Conservation (phyloP, 2,329 filamentous ascomycete species). For the Hypoxylon sp. region DNA sequence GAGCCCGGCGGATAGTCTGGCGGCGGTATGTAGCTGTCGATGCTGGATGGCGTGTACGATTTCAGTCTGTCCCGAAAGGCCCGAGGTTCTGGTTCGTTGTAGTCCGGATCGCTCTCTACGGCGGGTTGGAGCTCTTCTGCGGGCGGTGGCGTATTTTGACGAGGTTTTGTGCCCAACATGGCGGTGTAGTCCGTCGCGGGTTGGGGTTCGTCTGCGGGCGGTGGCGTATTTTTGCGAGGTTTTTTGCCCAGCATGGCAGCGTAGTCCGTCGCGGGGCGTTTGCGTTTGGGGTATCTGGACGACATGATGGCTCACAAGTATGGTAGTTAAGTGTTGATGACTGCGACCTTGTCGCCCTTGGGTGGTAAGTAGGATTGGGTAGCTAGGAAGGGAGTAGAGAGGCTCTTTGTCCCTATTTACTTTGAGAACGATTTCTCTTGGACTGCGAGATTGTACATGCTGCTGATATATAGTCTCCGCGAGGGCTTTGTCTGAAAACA, state of each 20-base stretch:
- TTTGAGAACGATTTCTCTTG: not conserved
- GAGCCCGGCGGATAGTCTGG: not conserved
- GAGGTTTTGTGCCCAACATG: not conserved
- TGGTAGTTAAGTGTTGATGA: too few relatives aligned
- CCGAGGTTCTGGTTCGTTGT: too few relatives aligned
- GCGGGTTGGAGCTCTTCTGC: not conserved
- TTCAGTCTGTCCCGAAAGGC: too few relatives aligned
- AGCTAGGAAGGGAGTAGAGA: not conserved
- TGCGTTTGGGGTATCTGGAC: constrained; percentile 9
- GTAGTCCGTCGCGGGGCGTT: not conserved
- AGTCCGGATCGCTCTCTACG: not conserved
- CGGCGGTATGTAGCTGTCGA: too few relatives aligned
- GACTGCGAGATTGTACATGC: not conserved
- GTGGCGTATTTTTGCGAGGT: not conserved
- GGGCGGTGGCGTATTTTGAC: not conserved
- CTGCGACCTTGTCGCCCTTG: not conserved
- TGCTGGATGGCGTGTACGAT: too few relatives aligned
- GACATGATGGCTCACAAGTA: constrained; percentile 1
- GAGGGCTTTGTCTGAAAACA: constrained; percentile 19
- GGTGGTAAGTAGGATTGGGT: not conserved
- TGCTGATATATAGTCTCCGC: constrained; percentile 7
- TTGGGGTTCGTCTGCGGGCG: too few relatives aligned
- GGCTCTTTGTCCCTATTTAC: constrained; percentile 11
- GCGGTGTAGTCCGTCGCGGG: not conserved
- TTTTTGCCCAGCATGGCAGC: not conserved